A percentile compares a stretch with the other conserved stretches of the same genome.
These are phyloP conservation scores for Trypanosoma mega DNA, from an alignment of 208 protist species.

Conservation along the genomic window DNA sequence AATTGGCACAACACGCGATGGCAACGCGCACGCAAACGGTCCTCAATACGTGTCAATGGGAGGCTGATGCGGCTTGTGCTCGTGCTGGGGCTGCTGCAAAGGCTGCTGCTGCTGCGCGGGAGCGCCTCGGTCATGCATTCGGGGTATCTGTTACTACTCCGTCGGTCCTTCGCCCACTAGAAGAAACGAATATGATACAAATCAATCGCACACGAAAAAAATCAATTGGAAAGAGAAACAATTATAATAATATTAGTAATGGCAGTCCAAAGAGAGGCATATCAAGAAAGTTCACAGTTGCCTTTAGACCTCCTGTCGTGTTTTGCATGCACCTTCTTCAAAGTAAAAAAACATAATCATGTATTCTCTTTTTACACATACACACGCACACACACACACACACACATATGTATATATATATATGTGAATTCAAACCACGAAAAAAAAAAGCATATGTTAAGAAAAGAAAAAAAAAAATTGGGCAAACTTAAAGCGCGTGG, in stretches of 20 bases:
- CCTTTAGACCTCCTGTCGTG: no score
- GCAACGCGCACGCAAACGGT: conserved; percentile 2
- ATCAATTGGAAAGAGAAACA: background rate
- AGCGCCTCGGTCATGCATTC: no score
- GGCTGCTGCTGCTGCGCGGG: no score
- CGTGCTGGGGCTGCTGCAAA: no score
- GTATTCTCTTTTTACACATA: background rate
- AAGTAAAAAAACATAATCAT: background rate
- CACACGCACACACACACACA: conserved; percentile 11
- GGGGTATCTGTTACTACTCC: no score
- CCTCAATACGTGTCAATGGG: conserved; percentile 3
- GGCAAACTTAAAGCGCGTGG: no score
- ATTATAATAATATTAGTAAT: background rate
- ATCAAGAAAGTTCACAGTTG: conserved; percentile 1
- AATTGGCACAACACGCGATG: background rate
- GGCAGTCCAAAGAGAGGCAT: background rate
- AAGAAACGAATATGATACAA: background rate
- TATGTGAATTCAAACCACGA: background rate
- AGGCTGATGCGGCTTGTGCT: background rate
- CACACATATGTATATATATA: background rate
- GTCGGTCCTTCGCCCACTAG: no score
- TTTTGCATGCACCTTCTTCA: no score
- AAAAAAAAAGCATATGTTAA: background rate
- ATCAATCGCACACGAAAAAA: background rate
- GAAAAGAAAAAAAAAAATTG: no score